Evolutionary conservation across 2,329 filamentous ascomycete genomes (phyloP).

Genomic region (Fusarium subtropicale): DNA sequence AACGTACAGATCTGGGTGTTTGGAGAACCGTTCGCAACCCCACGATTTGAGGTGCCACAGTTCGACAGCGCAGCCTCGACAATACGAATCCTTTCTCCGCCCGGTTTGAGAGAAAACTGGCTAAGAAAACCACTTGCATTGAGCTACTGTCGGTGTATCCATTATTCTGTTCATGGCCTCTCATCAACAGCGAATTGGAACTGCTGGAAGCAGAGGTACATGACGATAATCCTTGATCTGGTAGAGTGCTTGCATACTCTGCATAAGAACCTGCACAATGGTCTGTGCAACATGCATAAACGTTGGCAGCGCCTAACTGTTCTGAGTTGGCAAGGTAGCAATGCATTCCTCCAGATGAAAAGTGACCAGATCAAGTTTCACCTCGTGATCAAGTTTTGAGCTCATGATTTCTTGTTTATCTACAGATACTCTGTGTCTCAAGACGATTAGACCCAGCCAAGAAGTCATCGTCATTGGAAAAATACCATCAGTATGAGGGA

Average conservation of each 20-base stretch:
- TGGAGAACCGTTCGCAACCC: not conserved
- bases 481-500: not conserved
- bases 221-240: constrained; percentile 1
- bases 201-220: not conserved
- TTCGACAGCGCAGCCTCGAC: not conserved
- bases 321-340: constrained; percentile 1
- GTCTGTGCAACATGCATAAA: constrained; percentile 8
- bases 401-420: not conserved
- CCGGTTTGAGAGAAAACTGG: not conserved
- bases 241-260: constrained; percentile 10
- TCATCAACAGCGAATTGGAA: not conserved
- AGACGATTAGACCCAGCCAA: not conserved
- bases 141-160: constrained; percentile 1
- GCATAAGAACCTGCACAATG: constrained; percentile 1
- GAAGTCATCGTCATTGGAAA: constrained; percentile 1
- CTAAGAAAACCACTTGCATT: not conserved
- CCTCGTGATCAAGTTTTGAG: constrained; percentile 1
- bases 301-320: not conserved
- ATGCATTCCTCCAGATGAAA: not conserved
- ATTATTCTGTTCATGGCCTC: not conserved
- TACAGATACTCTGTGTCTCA: too few species aligned
- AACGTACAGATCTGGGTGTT: not conserved
- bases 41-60: not conserved
- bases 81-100: not conserved
- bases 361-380: not conserved